Evolutionary conservation across 2,329 filamentous ascomycete species (phyloP).

Genomic region (Calonectria montana): DNA sequence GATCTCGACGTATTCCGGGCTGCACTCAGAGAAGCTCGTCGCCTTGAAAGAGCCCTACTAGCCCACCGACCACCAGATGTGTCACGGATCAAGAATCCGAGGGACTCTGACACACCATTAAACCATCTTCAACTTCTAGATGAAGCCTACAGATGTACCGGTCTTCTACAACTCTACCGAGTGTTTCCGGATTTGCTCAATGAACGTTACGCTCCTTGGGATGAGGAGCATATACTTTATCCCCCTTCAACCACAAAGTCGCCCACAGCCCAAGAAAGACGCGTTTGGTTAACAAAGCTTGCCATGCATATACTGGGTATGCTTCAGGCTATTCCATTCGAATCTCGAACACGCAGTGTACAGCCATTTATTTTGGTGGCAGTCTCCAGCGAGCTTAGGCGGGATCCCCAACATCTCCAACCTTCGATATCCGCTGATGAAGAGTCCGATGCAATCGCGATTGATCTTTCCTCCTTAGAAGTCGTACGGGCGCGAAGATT

Average conservation of each 20-base stretch:
- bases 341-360: constrained; percentile 21
- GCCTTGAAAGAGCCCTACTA: constrained; percentile 27
- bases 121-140: constrained; percentile 24
- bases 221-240: constrained; percentile 14
- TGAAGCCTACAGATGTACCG: constrained; percentile 33
- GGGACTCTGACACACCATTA: constrained; percentile 19
- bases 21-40: constrained; percentile 24
- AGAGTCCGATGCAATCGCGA: neutral
- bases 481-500: constrained; percentile 27
- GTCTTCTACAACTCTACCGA: constrained; percentile 34
- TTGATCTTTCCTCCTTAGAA: constrained; percentile 27
- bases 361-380: constrained; percentile 29
- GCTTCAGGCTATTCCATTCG: constrained; percentile 38
- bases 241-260: neutral
- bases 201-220: constrained; percentile 30
- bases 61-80: constrained; percentile 14
- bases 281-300: constrained; percentile 31
- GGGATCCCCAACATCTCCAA: neutral
- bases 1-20: constrained; percentile 31
- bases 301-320: constrained; percentile 31
- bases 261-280: constrained; percentile 24
- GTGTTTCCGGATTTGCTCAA: constrained; percentile 37
- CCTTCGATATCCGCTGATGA: neutral
- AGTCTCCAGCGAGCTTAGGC: constrained; percentile 29
- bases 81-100: constrained; percentile 26